Base-by-base conservation (phyloP, 2,329 filamentous ascomycete species). In the Sporothrix brunneoviolacea region DNA sequence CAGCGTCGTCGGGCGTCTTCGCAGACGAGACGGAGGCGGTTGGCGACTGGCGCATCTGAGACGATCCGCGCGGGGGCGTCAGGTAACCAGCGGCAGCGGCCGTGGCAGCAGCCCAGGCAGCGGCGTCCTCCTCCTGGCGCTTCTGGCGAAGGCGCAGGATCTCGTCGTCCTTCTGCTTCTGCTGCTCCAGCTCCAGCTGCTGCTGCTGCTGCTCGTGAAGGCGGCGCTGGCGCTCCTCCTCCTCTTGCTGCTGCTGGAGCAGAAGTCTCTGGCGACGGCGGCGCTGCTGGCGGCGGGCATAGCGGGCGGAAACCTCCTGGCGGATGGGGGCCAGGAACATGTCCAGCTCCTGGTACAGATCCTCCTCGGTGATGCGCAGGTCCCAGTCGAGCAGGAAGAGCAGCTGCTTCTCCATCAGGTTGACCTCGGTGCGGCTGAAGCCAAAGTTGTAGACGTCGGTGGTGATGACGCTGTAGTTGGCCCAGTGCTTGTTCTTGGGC, bases 401-500 rank as follows among this genome's bases (percentile, higher is more conserved):
- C 27, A 98, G 79, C 71, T 98, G 93, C 79, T 95, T 94, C 79
- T 98, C 93, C 93, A 98, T 98, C 55, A 97, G 78, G 74, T 98
- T 98, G 62, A 98, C 93, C 72, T 98, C 93, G 32, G 88, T 93
- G 59, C 91, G 79, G 62, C 84, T 91, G 76, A 98, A 97, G 60
- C 90, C 88, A 63, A 97, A 98, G 63, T 76, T 80, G 64, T 73
- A 76, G 55, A 61, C 65, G 8, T 75, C 71, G 10, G 83, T 82
- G 66, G 76, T 85, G 60, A 95, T 84, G 61, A 84, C 73, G 54
- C 86, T 95, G 76, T 97, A 98, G 62, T 83, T 85, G 58, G 93
- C 91, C 93, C 93, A 98, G 77, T 98, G 93, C 83, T 97, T 97
- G 81, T 98, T 98, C 83, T 97, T 97, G 56, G 93, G 93, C 12